Evolutionary conservation across 768 basidiomycete species (phyloP).

Genomic region (Boletus rubescentipes): DNA sequence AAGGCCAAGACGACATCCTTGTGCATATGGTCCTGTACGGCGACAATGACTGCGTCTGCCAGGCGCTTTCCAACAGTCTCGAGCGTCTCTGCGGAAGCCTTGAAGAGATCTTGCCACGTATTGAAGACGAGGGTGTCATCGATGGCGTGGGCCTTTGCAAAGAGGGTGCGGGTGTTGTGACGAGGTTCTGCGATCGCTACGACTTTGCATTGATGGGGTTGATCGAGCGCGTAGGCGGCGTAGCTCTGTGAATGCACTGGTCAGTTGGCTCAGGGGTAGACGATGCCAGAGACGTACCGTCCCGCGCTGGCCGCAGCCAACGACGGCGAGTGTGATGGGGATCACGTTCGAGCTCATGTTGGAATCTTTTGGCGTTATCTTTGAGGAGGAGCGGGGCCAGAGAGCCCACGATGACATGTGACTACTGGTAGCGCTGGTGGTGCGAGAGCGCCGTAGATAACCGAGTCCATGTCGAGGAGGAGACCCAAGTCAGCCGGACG

Average conservation of each 20-base stretch:
- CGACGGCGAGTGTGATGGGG: conserved; percentile 63
- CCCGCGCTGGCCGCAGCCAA: conserved; percentile 86
- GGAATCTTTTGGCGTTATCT: conserved; percentile 18
- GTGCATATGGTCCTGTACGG: conserved; percentile 82
- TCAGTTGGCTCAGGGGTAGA: not conserved
- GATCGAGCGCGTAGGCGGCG: conserved; percentile 55
- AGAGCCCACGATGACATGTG: conserved; percentile 35
- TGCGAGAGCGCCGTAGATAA: not conserved
- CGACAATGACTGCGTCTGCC: conserved; percentile 79
- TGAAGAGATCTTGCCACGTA: conserved; percentile 68
- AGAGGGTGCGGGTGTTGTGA: conserved; percentile 55
- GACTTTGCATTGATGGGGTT: conserved; percentile 67
- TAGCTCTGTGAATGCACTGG: conserved; percentile 48
- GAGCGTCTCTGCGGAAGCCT: conserved; percentile 66
- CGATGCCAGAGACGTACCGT: conserved; percentile 42
- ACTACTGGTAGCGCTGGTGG: conserved; percentile 1
- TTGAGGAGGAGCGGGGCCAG: conserved; percentile 32
- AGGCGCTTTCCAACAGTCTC: conserved; percentile 64
- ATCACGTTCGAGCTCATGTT: conserved; percentile 14
- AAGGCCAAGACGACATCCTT: conserved; percentile 71
- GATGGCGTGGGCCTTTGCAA: conserved; percentile 56
- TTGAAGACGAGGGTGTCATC: conserved; percentile 69
- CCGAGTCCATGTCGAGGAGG: not conserved
- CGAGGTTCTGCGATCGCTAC: conserved; percentile 87
- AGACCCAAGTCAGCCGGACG: not conserved